Base-by-base conservation (phyloP, 495 filamentous ascomycete genomes). In the Aspergillus funiculosus region DNA sequence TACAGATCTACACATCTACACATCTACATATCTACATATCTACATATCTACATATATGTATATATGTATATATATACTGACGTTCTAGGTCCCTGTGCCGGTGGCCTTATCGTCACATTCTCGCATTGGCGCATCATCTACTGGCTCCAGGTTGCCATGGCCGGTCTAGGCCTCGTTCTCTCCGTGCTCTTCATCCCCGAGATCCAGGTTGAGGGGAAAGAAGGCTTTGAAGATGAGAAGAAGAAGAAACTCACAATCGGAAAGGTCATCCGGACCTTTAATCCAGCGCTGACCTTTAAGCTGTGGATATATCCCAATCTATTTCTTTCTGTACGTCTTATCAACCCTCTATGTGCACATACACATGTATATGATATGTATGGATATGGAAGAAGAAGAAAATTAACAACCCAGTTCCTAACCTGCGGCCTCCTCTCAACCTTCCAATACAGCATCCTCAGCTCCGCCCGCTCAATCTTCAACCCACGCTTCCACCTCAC, bases 401-500 rank as follows among this genome's bases (percentile, higher is more conserved):
- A 43, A 45, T 6, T 24, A 44, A 46, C 6, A 30, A 38, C 35
- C 39, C n/a, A 72, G 69, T 75, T 77, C 21, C 44, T 87, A 1
- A 80, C 83, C 1, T 82, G 77, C 38, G 74, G 76, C 30, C 67
- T 78, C 30, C 70, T 86, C 18, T 73, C 85, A 30, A 86, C 77
- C 69, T 84, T 82, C 54, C 81, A 83, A 77, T 89, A 87, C 56
- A 71, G 68, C 17, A 64, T 87, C 14, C 74, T 87, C 18, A 86
- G 83, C 14, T 83, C 83, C 14, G 84, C 83, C 51, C 81, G 83
- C 38, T 79, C 82, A 53, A 78, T 87, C 19, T 69, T 89, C 29
- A 86, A 87, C 57, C 83, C 83, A 2, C 76, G 83, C 14, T 89
- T 87, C 67, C 53, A 81, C 52, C 73, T 89, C 7, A 76, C 73